Base-by-base conservation (phyloP, 78 protist genomes). In the Dictyostelium purpureum region DNA sequence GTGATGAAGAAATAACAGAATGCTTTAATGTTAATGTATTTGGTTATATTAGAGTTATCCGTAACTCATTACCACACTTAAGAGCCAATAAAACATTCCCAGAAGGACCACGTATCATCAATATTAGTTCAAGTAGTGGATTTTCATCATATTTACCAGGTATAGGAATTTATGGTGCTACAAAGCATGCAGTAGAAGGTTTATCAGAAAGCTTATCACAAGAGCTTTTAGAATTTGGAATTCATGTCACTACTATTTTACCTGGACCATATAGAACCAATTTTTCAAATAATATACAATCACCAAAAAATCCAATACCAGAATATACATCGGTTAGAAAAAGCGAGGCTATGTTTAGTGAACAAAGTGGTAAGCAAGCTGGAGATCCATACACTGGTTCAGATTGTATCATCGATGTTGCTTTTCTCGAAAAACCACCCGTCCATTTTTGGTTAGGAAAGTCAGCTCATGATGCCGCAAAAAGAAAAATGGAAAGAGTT, bases 311-410 rank as follows among this genome's bases (percentile, higher is more conserved):
- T 0, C 67, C 45, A 51, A 66, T 66, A 6, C 19, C 31, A 35
- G 77, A 49, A 2, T 79, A 79, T 51, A 51, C 71, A 4, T 16
- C 18, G 9, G 67, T 67, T 35, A 47, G 49, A 12, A 21, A 79
- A 49, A 33, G 6, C 40, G 24, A 0, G 77, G 28, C 2, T 1
- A 10, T n/a, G n/a, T 31, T 63, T 26, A 12, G 18, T 5, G 37
- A 66, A 42, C 21, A 7, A 28, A 21, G 21, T 79, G 35, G 54
- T 21, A 45, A 63, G 28, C 90, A 81, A 81, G 4, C 40, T 18
- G 90, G 90, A 6, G 77, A 67, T 52, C 78, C 90, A 16, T 52
- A 51, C 19, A 81, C 67, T 40, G 77, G 49, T 6, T 69, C 54
- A 16, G 31, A 43, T 42, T 78, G 57, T 9, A 7, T 81, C 4